Percentiles rank a stretch among this genome's conserved stretches.
Evolutionary conservation across 768 basidiomycete genomes (phyloP).

Genomic region (Collybia nuda): DNA sequence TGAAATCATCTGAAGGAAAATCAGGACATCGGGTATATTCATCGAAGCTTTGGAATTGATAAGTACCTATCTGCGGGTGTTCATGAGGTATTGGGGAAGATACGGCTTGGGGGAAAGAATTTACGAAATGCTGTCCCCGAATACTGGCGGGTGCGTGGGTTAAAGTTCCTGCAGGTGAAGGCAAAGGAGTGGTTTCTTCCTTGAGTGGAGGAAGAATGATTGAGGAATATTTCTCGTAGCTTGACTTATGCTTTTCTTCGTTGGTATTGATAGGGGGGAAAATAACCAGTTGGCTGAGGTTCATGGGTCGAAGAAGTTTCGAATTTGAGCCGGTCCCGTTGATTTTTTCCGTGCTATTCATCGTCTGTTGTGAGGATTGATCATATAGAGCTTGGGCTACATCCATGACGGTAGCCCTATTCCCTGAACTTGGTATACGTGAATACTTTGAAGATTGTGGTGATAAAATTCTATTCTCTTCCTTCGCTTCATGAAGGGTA

Average conservation of each 20-base stretch:
- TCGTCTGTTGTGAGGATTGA: not conserved
- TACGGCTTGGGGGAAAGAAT: not conserved
- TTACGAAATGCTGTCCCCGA: not conserved
- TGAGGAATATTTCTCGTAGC: slow-evolving; percentile 64
- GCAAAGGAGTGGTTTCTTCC: slow-evolving; percentile 64
- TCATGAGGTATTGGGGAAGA: too few species aligned
- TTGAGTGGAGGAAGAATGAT: slow-evolving; percentile 62
- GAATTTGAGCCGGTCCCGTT: slow-evolving; percentile 15
- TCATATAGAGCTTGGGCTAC: slow-evolving; percentile 59
- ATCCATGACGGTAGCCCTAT: slow-evolving; percentile 75
- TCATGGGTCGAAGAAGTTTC: slow-evolving; percentile 13
- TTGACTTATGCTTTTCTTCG: slow-evolving; percentile 62
- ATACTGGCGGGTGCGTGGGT: slow-evolving; percentile 26
- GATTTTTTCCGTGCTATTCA: not conserved
- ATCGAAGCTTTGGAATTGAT: too few species aligned
- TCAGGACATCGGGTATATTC: too few species aligned
- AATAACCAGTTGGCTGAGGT: too few species aligned
- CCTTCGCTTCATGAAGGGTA: not conserved
- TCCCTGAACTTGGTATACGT: slow-evolving; percentile 69
- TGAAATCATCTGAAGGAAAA: too few species aligned
- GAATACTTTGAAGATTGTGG: slow-evolving; percentile 40
- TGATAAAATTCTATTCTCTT: slow-evolving; percentile 20
- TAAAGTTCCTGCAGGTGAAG: slow-evolving; percentile 55
- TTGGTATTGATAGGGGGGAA: slow-evolving; percentile 28
- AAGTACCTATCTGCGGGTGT: too few species aligned